Percentiles rank a stretch among this genome's conserved stretches.
phyloP scores from a whole-genome alignment of 345 rosid genomes.

The Moricandia moricandioides region DNA sequence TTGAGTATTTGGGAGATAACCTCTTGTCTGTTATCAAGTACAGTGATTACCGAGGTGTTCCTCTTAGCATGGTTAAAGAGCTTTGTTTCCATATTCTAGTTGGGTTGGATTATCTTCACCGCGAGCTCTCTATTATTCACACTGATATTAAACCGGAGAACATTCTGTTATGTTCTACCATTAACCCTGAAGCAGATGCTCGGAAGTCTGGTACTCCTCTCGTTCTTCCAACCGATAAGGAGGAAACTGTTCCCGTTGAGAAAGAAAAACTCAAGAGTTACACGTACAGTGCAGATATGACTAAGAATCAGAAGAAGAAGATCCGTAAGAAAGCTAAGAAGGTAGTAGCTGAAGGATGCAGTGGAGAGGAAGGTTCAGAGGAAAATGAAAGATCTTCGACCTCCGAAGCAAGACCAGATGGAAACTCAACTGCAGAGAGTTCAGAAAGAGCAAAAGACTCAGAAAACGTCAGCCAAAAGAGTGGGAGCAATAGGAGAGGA shows the following conservation, averaged over 20 bases:
- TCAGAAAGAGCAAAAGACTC: slow-evolving; percentile 25
- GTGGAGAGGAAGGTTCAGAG: slow-evolving; percentile 46
- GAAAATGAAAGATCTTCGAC: slow-evolving; percentile 44
- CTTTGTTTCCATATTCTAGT: slow-evolving; percentile 61
- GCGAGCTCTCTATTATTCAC: slow-evolving; percentile 74
- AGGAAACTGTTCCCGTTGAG: slow-evolving; percentile 38
- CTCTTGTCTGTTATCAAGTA: slow-evolving; percentile 87
- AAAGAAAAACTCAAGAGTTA: slow-evolving; percentile 42
- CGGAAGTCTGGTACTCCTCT: slow-evolving; percentile 54
- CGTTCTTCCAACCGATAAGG: slow-evolving; percentile 51
- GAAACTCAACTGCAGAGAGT: slow-evolving; percentile 38
- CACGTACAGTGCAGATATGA: slow-evolving; percentile 50
- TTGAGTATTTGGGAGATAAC: slow-evolving; percentile 95
- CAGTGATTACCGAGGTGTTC: slow-evolving; percentile 70
- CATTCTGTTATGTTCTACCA: slow-evolving; percentile 66
- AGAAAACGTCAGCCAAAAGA: slow-evolving; percentile 39
- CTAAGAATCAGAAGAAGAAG: slow-evolving; percentile 91
- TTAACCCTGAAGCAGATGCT: slow-evolving; percentile 77
- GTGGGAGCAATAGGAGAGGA: slow-evolving; percentile 46
- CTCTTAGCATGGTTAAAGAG: slow-evolving; percentile 70
- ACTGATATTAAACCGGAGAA: slow-evolving; percentile 99
- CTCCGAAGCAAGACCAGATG: slow-evolving; percentile 37
- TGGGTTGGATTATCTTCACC: slow-evolving; percentile 91
- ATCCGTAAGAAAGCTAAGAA: slow-evolving; percentile 82
- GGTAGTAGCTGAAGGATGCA: slow-evolving; percentile 42